Percentiles rank a stretch among this genome's conserved stretches.
Evolutionary conservation across 441 rosid species (phyloP).

Genomic region (Metrosideros polymorpha): DNA sequence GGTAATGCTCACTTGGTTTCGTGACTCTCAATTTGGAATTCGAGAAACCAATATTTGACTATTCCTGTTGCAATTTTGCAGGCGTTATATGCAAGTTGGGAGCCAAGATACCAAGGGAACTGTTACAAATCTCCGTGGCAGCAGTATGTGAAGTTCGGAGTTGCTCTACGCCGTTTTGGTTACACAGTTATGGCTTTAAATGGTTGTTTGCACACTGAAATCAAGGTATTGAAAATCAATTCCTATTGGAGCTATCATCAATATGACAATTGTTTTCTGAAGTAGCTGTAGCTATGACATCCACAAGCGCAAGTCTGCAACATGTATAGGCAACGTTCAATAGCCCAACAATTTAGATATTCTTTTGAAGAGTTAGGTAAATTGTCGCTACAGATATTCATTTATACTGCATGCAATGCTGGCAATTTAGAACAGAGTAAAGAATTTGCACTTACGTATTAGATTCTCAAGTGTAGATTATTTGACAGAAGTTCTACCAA

Average conservation of each 20-base stretch:
- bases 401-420: neutral
- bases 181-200: conserved; percentile 72
- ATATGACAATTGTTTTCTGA: neutral
- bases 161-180: conserved; percentile 77
- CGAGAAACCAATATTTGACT: neutral
- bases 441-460: neutral
- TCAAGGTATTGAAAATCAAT: conserved; percentile 39
- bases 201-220: conserved; percentile 73
- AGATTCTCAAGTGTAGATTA: neutral
- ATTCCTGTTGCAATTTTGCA: neutral
- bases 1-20: conserved; percentile 22
- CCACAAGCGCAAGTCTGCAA: neutral
- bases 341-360: neutral
- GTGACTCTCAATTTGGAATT: neutral
- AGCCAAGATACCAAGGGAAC: conserved; percentile 58
- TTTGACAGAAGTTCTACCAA: neutral
- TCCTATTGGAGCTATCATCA: neutral
- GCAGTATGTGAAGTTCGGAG: conserved; percentile 74
- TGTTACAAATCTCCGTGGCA: conserved; percentile 63
- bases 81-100: conserved; percentile 87
- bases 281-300: neutral
- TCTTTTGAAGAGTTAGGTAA: neutral
- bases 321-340: neutral
- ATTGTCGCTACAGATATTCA: neutral
- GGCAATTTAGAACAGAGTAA: neutral